Base-by-base conservation (phyloP, 805 yeast genomes). In the Candida manassasensis region DNA sequence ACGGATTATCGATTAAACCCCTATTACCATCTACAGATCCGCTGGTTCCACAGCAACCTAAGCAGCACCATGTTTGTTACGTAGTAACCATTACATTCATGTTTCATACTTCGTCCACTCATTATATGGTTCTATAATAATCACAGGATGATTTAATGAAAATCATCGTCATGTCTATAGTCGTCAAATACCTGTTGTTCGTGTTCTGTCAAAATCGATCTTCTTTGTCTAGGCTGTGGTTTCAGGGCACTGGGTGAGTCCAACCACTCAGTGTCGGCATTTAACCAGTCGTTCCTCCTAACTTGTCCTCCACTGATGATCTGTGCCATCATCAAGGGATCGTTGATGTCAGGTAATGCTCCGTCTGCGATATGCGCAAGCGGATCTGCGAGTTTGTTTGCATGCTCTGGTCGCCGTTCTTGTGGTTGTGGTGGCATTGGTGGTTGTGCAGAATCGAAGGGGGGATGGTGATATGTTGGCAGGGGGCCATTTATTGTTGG, bases 311-410 rank as follows among this genome's bases (percentile, higher is more conserved):
- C 71, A 40, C 67, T 62, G 15, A 65, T 47, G 4, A 65, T 49
- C 37, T 59, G 52, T 3, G 73, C 73, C 3, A 71, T 70, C 29
- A 53, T 50, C 6, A 67, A 47, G 3, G 71, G 62, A 27, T 52
- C 61, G 13, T 37, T 41, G 24, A 63, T 43, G 9, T 48, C 58
- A 9, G 42, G 48, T 7, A 67, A 46, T n/a, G 48, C 57, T 2
- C 71, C 71, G 35, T 67, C 69, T 27, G 49, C 50, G 15, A 67
- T 56, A 40, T 67, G 73, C 4, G 70, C 67, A 31, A 67, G 48
- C 1, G 73, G 73, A 35, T 67, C 73, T 1, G 73, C 71, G 21
- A 65, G 50, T 30, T 53, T 64, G 39, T 50, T 50, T 8, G 26
- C 31, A 7, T 41, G 32, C 16, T 19, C 34, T 16, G 31, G n/a